Evolutionary conservation across 768 basidiomycete species (phyloP).

Genomic region (Agaricus subrufescens): DNA sequence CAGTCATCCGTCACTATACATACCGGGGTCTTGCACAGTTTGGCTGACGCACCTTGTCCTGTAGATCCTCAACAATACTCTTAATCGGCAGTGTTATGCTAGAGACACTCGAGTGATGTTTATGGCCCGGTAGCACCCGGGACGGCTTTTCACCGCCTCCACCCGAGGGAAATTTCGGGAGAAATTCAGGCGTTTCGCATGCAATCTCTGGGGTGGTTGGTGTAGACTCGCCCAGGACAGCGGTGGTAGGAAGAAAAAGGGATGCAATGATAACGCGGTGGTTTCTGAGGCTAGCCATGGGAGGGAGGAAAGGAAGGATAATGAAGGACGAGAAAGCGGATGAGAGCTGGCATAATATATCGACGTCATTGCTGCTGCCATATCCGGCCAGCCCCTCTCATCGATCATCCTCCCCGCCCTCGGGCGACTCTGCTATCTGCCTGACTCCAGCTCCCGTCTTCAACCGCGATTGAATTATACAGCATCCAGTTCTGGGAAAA

Average conservation of each 20-base stretch:
- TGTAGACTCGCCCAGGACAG: conserved; percentile 54
- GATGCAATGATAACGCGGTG: conserved; percentile 77
- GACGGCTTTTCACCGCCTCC: neutral
- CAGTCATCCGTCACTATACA: conserved; percentile 15
- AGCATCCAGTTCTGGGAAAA: too few relatives aligned
- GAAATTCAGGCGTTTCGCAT: conserved; percentile 12
- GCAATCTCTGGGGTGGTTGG: conserved; percentile 44
- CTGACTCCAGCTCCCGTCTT: neutral
- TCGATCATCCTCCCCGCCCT: conserved; percentile 6
- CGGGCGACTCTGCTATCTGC: neutral
- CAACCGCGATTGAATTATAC: neutral
- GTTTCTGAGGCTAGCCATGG: conserved; percentile 68
- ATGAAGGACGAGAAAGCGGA: conserved; percentile 4
- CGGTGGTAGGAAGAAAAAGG: conserved; percentile 78
- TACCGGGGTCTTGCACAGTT: neutral
- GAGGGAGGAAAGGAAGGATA: neutral
- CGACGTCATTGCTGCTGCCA: conserved; percentile 9
- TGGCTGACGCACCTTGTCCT: conserved; percentile 45
- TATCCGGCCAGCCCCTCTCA: conserved; percentile 7
- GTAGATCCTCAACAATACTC: conserved; percentile 79
- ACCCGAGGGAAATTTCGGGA: conserved; percentile 10
- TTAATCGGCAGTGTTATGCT: conserved; percentile 35
- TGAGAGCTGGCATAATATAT: neutral
- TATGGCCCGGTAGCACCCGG: conserved; percentile 16
- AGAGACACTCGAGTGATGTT: conserved; percentile 20